A percentile compares a stretch with the other conserved stretches of the same genome.
Conservation (phyloP, 1,284 basidiomycete genomes). For the Cutaneotrichosporon sp. region DNA sequence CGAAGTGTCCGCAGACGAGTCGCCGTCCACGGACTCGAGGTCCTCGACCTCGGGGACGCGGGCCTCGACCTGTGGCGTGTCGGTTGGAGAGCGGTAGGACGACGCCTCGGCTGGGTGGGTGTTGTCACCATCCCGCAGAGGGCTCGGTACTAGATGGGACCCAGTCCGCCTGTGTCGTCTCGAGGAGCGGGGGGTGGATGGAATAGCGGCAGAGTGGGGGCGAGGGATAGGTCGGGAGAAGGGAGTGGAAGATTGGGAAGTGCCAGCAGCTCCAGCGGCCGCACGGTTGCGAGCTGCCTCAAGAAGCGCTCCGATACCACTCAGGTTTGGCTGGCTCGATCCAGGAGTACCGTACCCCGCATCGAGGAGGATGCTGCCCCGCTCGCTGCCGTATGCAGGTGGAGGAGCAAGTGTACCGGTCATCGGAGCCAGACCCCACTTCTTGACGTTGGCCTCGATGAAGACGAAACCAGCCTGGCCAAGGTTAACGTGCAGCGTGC, state of each 20-base stretch:
- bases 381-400: slow-evolving; percentile 89
- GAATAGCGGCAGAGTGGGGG: neutral
- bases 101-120: slow-evolving; percentile 4
- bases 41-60: slow-evolving; percentile 30
- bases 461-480: slow-evolving; percentile 96
- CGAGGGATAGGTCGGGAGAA: slow-evolving; percentile 1
- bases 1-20: slow-evolving; percentile 9
- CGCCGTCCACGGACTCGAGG: slow-evolving; percentile 25
- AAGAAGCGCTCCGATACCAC: slow-evolving; percentile 31
- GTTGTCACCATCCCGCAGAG: slow-evolving; percentile 29
- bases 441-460: slow-evolving; percentile 97
- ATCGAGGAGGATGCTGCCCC: slow-evolving; percentile 87
- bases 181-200: slow-evolving; percentile 15
- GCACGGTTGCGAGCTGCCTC: slow-evolving; percentile 40
- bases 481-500: slow-evolving; percentile 89
- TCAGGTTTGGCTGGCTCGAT: slow-evolving; percentile 16
- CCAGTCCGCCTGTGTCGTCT: slow-evolving; percentile 25
- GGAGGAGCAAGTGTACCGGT: slow-evolving; percentile 91
- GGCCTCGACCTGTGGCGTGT: slow-evolving; percentile 37
- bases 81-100: slow-evolving; percentile 45
- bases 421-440: slow-evolving; percentile 94
- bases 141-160: slow-evolving; percentile 27
- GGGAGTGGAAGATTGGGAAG: neutral
- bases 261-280: slow-evolving; percentile 4
- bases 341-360: slow-evolving; percentile 58